Evolutionary conservation across 2,329 filamentous ascomycete genomes (phyloP), one percentile per base, ranked within the genome.

Genomic region (Aspergillus oerlinghausenensis): DNA sequence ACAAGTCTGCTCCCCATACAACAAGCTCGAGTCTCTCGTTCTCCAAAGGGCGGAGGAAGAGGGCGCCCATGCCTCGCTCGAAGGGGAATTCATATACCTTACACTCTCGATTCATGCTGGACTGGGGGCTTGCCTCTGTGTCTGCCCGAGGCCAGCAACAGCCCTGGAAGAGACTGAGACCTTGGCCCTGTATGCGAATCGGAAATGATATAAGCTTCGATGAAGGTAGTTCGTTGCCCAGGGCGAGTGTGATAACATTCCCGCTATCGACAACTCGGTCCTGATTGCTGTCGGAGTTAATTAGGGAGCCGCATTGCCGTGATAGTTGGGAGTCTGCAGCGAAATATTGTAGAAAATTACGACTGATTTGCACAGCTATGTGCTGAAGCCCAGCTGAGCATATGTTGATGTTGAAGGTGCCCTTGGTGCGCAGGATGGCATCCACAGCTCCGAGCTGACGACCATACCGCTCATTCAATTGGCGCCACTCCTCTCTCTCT

Each of bases 271-370:
- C 51, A 40, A 48, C 28, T 11, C 50, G 45, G 47, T 55, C 56
- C 19, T 40, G 35, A 21, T 55, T 29, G 6, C 17, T 21, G 28
- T 51, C 17, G 8, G 26, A 4, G 9, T 28, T 17, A 26, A 56
- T 23, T 7, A 62, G 56, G n/a, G 52, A 45, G 6, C 56, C 55
- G 51, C 67, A 64, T 54, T 62, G 50, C 11, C 64, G 54, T 6
- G 69, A 52, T 50, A 84, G 76, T 7, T 71, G 61, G 1, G 79
- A 72, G 61, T 84, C 82, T 19, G 82, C 82, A 51, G 72, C 76
- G 67, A 82, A 83, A 63, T 85, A 85, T 63, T 85, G 82, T 58
- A 80, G 75, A 3, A 85, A 70, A 61, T 84, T 85, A 32, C 81
- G 78, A 26, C 82, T 81, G 43, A 83, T 75, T 60, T 85, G 82